phyloP scores from a whole-genome alignment of 768 basidiomycete genomes.

The Clavulina sp. region DNA sequence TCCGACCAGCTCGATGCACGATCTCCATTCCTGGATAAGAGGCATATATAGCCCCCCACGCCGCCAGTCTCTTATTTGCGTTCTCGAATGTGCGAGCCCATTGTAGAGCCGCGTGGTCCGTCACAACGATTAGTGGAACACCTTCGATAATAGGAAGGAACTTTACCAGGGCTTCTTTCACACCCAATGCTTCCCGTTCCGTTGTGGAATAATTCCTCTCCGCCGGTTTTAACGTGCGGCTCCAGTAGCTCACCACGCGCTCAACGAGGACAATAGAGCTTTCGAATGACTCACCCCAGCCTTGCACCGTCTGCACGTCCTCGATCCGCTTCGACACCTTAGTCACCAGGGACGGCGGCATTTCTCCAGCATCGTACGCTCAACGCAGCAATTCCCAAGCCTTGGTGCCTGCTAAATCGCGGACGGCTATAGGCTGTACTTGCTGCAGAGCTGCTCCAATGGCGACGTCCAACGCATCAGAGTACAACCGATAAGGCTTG shows the following conservation, averaged over 20 bases:
- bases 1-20: slow-evolving; percentile 23
- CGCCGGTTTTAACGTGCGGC: slow-evolving; percentile 17
- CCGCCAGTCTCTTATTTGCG: slow-evolving; percentile 20
- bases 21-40: slow-evolving; percentile 23
- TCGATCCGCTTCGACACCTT: slow-evolving; percentile 10
- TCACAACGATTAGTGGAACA: no score
- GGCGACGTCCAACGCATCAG: not conserved
- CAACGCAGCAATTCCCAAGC: not conserved
- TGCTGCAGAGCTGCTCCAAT: not conserved
- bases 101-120: slow-evolving; percentile 18
- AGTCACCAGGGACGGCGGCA: slow-evolving; percentile 9
- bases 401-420: not conserved
- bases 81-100: slow-evolving; percentile 26
- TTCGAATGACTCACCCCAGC: slow-evolving; percentile 17
- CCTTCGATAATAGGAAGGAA: slow-evolving; percentile 20
- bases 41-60: slow-evolving; percentile 14
- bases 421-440: not conserved
- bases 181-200: slow-evolving; percentile 23
- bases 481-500: not conserved
- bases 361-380: not conserved
- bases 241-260: slow-evolving; percentile 20
- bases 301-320: slow-evolving; percentile 17
- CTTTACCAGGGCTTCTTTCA: slow-evolving; percentile 23
- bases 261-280: slow-evolving; percentile 20
- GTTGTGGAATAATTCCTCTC: slow-evolving; percentile 24